phyloP scores from a whole-genome alignment of 2,329 filamentous ascomycete species.

The Setomelanomma holmii region DNA sequence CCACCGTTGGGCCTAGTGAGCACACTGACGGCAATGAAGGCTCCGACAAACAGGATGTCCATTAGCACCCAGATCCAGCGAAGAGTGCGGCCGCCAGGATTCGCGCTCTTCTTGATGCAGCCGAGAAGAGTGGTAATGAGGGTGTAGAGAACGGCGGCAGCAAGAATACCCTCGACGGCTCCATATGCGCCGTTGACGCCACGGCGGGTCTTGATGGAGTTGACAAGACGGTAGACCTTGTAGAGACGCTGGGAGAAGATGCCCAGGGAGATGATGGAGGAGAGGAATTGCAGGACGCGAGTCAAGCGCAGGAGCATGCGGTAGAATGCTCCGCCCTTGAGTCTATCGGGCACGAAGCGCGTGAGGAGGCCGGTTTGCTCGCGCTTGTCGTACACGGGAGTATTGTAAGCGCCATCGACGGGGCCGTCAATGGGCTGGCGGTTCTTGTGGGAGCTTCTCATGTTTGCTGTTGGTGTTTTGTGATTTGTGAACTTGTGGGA shows the following conservation, averaged over 20 bases:
- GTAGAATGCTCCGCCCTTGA: constrained; percentile 32
- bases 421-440: constrained; percentile 11
- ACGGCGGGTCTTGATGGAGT: constrained; percentile 35
- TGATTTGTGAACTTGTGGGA: not conserved
- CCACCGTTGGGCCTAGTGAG: constrained; percentile 50
- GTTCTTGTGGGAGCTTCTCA: constrained; percentile 1
- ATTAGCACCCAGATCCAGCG: constrained; percentile 52
- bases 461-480: not conserved
- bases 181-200: constrained; percentile 44
- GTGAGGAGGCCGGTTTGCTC: constrained; percentile 39
- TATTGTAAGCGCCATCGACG: constrained; percentile 17
- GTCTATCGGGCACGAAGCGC: constrained; percentile 35
- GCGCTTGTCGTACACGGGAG: constrained; percentile 20
- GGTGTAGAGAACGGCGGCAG: constrained; percentile 55
- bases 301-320: constrained; percentile 45
- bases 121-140: constrained; percentile 47
- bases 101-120: constrained; percentile 42
- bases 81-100: constrained; percentile 39
- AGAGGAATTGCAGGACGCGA: constrained; percentile 55
- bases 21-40: constrained; percentile 54
- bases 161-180: constrained; percentile 56
- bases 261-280: constrained; percentile 52
- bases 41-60: constrained; percentile 47
- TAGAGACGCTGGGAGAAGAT: constrained; percentile 53
- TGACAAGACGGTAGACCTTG: constrained; percentile 51